Conservation (phyloP, 768 basidiomycete genomes). For the Podaxis rugospora region DNA sequence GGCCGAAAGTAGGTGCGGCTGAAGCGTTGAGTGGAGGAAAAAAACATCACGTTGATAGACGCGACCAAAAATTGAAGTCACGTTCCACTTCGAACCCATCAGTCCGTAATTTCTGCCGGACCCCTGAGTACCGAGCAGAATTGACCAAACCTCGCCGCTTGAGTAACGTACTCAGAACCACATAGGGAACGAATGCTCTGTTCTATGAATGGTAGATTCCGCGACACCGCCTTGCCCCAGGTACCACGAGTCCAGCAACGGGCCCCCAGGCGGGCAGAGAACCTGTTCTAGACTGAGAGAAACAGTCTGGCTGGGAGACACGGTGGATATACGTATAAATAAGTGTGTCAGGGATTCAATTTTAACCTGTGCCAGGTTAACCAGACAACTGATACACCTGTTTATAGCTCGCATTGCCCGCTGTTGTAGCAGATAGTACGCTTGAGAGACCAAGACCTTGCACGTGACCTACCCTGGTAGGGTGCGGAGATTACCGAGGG, state of each 20-base stretch:
- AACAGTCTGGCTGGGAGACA: background rate
- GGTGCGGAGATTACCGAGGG: conserved; percentile 21
- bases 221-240: background rate
- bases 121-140: background rate
- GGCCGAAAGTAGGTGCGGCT: background rate
- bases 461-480: background rate
- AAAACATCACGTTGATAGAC: background rate
- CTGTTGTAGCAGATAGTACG: too few relatives aligned
- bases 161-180: too few relatives aligned
- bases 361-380: background rate
- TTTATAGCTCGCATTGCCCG: too few relatives aligned
- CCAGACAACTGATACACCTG: background rate
- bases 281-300: too few relatives aligned
- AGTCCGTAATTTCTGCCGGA: background rate
- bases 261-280: background rate
- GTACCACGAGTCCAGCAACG: background rate
- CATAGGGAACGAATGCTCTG: background rate
- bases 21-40: background rate
- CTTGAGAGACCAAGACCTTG: background rate
- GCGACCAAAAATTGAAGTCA: background rate
- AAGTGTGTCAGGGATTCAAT: background rate
- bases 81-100: background rate
- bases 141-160: background rate
- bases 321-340: background rate
- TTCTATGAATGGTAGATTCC: background rate